Evolutionary conservation across 768 basidiomycete species (phyloP), one percentile per base, ranked within the genome.

Genomic region (Boletellus ananas): DNA sequence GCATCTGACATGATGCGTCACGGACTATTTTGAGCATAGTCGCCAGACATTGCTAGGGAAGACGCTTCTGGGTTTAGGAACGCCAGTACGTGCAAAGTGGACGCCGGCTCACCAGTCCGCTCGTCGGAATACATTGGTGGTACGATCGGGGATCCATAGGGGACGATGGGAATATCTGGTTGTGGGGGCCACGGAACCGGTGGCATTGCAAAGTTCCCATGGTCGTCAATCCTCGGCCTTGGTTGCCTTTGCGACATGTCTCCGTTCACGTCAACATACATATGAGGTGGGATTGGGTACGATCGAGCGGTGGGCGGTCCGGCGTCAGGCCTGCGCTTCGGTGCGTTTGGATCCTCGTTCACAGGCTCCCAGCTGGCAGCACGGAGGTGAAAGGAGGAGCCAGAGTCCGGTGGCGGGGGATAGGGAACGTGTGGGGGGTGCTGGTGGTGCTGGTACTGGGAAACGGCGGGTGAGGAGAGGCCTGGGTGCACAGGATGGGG

Each of bases 341-440:
- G 59, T 41, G 70, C 66, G 23, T 64, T 72, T 56, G 64, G 68
- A 64, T 61, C 66, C 54, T 68, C 72, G 44, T 57, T 67, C 41
- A 56, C 68, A 45, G 56, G 62, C 25, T 74, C 75, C 83, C 84
- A 85, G 58, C 67, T 80, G 6, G 84, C 84, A 11, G 81, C 79
- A 35, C 81, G 75, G n/a, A 85, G 76, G 59, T 79, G 74, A 58
- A 74, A 85, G 20, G 75, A 64, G 11, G 70, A 47, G 11, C 49
- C 56, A 31, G 69, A 58, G 1, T 67, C 68, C 11, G 58, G 60
- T 9, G 67, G 62, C 3, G 52, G 66, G 3, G 64, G 43, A 34
- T 70, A 70, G 20, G 57, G 59, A 13, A 42, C 43, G 16, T 62
- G 68, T 2, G 54, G 61, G 2, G 66, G 63, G 18, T 62, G 58